A percentile compares a stretch with the other conserved stretches of the same genome.
These are phyloP conservation scores for Pulveroboletus sp. DNA, from an alignment of 768 basidiomycete genomes.

Conservation along the genomic window DNA sequence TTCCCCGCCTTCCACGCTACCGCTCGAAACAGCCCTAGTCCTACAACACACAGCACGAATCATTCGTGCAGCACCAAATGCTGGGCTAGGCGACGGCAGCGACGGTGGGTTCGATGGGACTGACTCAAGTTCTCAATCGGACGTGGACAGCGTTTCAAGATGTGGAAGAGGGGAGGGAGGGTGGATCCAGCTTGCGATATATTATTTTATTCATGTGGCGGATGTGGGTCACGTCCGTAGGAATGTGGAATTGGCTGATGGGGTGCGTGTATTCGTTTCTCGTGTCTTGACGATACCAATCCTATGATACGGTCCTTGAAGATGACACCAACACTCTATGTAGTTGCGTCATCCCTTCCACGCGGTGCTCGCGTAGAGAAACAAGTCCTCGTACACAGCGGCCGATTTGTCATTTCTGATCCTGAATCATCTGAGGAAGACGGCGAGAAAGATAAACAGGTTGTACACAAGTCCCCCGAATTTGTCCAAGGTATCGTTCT, in stretches of 20 bases:
- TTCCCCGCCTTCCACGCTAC: conserved; percentile 38
- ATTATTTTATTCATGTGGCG: conserved; percentile 57
- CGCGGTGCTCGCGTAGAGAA: conserved; percentile 75
- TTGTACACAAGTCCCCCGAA: conserved; percentile 34
- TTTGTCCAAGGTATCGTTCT: conserved; percentile 40
- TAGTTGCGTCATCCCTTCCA: conserved; percentile 63
- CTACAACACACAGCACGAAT: conserved; percentile 81
- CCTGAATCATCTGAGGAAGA: conserved; percentile 1
- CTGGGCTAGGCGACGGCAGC: conserved; percentile 30
- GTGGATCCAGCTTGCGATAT: conserved; percentile 60
- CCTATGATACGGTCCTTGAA: background rate
- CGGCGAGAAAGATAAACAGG: conserved; percentile 41
- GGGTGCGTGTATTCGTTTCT: conserved; percentile 14
- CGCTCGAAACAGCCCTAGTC: conserved; percentile 67
- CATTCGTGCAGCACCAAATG: conserved; percentile 50
- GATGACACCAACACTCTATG: conserved; percentile 49
- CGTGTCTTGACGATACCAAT: background rate
- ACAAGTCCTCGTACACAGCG: conserved; percentile 71
- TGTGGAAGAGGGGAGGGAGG: conserved; percentile 36
- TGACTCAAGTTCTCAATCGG: conserved; percentile 6
- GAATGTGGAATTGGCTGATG: conserved; percentile 31
- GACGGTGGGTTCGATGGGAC: conserved; percentile 25
- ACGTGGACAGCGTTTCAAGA: conserved; percentile 35
- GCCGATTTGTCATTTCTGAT: conserved; percentile 45
- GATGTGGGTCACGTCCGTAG: conserved; percentile 41